These are phyloP conservation scores for Celoporthe dispersa DNA, from an alignment of 2,329 filamentous ascomycete species.

Conservation along the genomic window DNA sequence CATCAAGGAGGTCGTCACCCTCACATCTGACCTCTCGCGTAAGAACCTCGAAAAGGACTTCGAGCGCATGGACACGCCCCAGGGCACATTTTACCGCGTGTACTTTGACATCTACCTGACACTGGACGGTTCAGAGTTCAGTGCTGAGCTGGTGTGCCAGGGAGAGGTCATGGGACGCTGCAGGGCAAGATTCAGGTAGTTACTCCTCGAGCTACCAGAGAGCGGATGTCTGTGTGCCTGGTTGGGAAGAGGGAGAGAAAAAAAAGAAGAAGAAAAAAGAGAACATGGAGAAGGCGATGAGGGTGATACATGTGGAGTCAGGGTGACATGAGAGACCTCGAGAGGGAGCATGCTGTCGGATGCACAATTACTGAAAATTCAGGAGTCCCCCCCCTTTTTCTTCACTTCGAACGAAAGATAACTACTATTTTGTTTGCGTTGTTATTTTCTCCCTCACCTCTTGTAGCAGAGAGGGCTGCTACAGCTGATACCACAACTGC, in stretches of 20 bases:
- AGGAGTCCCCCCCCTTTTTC: neutral
- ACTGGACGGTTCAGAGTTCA: slow-evolving; percentile 96
- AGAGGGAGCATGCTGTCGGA: neutral
- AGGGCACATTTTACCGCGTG: slow-evolving; percentile 91
- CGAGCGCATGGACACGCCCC: slow-evolving; percentile 97
- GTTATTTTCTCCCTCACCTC: slow-evolving; percentile 28
- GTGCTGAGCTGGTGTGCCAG: slow-evolving; percentile 97
- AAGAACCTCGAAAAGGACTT: slow-evolving; percentile 99
- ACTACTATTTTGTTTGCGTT: slow-evolving; percentile 14
- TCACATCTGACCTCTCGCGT: slow-evolving; percentile 93
- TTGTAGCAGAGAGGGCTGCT: slow-evolving; percentile 19
- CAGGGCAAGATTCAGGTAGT: slow-evolving; percentile 80
- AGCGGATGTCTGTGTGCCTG: neutral
- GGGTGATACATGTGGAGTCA: neutral
- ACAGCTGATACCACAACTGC: slow-evolving; percentile 14
- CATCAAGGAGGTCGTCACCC: slow-evolving; percentile 98
- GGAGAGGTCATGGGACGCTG: slow-evolving; percentile 98
- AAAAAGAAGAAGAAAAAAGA: neutral
- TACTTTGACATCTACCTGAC: slow-evolving; percentile 86
- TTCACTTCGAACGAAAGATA: neutral
- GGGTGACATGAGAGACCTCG: neutral
- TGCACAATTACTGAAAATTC: neutral
- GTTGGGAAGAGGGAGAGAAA: neutral
- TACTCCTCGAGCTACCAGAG: slow-evolving; percentile 34
- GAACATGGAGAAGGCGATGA: neutral